phyloP scores from a whole-genome alignment of 306 rosid species.

The Rubus parviflorus region DNA sequence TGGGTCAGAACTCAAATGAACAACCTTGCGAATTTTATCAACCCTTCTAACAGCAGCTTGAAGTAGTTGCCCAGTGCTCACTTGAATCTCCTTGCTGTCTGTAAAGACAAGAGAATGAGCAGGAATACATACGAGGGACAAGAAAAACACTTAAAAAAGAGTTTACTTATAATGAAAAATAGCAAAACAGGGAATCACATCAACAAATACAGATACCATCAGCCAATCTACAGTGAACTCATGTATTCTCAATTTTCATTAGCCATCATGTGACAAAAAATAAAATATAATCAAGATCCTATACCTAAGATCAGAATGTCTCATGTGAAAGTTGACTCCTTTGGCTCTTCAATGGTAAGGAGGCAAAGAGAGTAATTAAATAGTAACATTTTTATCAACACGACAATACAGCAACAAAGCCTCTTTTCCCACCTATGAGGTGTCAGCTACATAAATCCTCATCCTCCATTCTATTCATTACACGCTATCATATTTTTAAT shows the following conservation, averaged over 20 bases:
- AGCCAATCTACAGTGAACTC: not conserved
- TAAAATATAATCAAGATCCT: not conserved
- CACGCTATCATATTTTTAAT: not conserved
- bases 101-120: slow-evolving; percentile 24
- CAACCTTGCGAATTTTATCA: slow-evolving; percentile 78
- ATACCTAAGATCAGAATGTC: not conserved
- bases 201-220: not conserved
- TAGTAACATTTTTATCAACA: not conserved
- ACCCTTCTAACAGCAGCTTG: slow-evolving; percentile 75
- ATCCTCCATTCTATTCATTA: not conserved
- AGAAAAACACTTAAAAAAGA: not conserved
- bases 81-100: slow-evolving; percentile 40
- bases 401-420: not conserved
- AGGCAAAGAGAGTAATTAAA: not conserved
- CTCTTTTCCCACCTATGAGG: not conserved
- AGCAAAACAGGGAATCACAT: not conserved
- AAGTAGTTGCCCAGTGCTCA: slow-evolving; percentile 66
- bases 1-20: slow-evolving; percentile 65
- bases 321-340: not conserved
- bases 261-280: not conserved
- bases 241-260: not conserved
- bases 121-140: not conserved
- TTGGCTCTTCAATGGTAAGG: not conserved
- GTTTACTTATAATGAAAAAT: not conserved
- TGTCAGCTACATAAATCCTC: not conserved